Evolutionary conservation across 495 filamentous ascomycete genomes (phyloP).

Genomic region (Talaromyces adpressus): DNA sequence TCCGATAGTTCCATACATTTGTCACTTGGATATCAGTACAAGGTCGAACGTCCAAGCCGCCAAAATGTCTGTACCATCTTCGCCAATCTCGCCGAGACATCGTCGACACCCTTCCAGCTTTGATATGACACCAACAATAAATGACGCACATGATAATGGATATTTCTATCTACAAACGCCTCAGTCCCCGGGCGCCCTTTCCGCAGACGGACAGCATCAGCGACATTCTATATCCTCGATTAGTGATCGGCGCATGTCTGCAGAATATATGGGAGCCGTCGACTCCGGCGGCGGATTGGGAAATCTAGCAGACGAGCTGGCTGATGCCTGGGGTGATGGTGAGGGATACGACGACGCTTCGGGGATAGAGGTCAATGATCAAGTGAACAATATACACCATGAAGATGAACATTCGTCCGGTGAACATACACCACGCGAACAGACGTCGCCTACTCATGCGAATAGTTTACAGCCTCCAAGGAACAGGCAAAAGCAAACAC

Average conservation of each 20-base stretch:
- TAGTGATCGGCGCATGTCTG: conserved; percentile 38
- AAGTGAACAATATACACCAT: conserved; percentile 23
- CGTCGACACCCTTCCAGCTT: conserved; percentile 58
- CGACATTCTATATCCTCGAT: conserved; percentile 45
- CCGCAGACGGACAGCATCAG: conserved; percentile 40
- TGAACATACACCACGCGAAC: conserved; percentile 25
- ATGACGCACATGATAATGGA: not conserved
- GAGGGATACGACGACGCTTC: conserved; percentile 42
- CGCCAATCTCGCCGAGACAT: conserved; percentile 56
- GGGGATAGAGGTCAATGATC: conserved; percentile 27
- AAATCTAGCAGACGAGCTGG: conserved; percentile 73
- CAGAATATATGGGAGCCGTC: conserved; percentile 32
- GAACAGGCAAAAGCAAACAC: conserved; percentile 20
- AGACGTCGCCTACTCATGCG: conserved; percentile 19
- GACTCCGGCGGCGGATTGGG: conserved; percentile 57
- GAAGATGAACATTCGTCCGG: conserved; percentile 18
- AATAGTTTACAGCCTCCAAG: conserved; percentile 22
- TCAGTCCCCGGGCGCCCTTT: conserved; percentile 9
- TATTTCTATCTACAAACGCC: conserved; percentile 31
- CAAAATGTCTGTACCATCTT: conserved; percentile 40
- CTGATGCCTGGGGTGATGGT: conserved; percentile 54
- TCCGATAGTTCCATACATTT: not conserved
- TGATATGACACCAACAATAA: conserved; percentile 42
- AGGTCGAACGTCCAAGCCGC: not conserved
- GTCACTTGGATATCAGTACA: not conserved